Percentiles rank a stretch among this genome's conserved stretches.
Conservation (phyloP, 805 yeast genomes). For the Cephaloascus fragrans region DNA sequence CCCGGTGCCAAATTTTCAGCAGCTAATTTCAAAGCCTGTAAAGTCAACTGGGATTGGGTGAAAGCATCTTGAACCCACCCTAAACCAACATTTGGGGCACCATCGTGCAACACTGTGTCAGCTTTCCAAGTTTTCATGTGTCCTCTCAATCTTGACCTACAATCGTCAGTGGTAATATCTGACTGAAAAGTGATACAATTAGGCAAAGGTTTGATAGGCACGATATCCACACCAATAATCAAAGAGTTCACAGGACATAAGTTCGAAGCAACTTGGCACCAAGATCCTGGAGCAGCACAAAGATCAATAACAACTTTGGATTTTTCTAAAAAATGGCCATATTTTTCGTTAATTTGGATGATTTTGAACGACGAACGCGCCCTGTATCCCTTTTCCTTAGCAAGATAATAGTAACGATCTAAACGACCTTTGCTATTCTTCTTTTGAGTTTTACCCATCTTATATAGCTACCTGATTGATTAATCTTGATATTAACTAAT, state of each 20-base stretch:
- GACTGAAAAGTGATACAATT: slow-evolving; percentile 91
- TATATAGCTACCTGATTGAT: too few species aligned
- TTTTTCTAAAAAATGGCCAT: slow-evolving; percentile 88
- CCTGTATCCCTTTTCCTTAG: slow-evolving; percentile 96
- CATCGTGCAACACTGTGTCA: slow-evolving; percentile 95
- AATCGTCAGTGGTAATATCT: slow-evolving; percentile 96
- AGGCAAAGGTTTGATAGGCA: slow-evolving; percentile 94
- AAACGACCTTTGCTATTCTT: slow-evolving; percentile 98
- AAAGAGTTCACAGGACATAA: slow-evolving; percentile 87
- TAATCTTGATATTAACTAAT: too few species aligned
- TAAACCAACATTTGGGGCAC: slow-evolving; percentile 99
- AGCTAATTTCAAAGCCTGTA: slow-evolving; percentile 89
- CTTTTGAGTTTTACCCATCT: slow-evolving; percentile 88
- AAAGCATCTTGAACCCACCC: slow-evolving; percentile 99
- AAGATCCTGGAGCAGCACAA: slow-evolving; percentile 99
- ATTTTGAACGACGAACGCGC: slow-evolving; percentile 98
- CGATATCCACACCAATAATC: slow-evolving; percentile 98
- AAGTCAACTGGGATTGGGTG: slow-evolving; percentile 91
- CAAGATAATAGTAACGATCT: slow-evolving; percentile 91
- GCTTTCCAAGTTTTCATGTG: slow-evolving; percentile 99
- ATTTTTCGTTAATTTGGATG: slow-evolving; percentile 91
- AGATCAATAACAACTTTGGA: slow-evolving; percentile 94
- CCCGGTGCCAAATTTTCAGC: slow-evolving; percentile 86
- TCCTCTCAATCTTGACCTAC: slow-evolving; percentile 89
- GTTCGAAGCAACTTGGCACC: slow-evolving; percentile 98